Evolutionary conservation across 805 yeast species (phyloP).

Genomic region (Candida stauntonica): DNA sequence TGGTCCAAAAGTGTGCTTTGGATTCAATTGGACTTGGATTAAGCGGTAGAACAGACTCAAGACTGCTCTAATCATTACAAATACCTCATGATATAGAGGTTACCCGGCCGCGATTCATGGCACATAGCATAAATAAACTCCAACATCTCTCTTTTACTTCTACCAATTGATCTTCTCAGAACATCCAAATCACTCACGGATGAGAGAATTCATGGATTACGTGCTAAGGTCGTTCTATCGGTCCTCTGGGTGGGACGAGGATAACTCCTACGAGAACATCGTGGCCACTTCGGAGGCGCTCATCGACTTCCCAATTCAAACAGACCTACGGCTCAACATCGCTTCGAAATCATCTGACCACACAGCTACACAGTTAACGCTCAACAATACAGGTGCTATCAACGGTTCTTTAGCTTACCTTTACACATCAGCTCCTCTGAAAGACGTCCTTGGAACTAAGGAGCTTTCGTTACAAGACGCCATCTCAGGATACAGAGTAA

Average conservation of each 20-base stretch:
- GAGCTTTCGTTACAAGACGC: constrained; percentile 60
- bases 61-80: too few relatives aligned
- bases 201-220: constrained; percentile 74
- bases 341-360: constrained; percentile 65
- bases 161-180: too few relatives aligned
- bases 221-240: constrained; percentile 67
- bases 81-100: too few relatives aligned
- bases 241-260: constrained; percentile 73
- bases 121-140: too few relatives aligned
- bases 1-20: too few relatives aligned
- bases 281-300: constrained; percentile 64
- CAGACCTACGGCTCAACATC: constrained; percentile 58
- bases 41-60: too few relatives aligned
- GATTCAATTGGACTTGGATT: too few relatives aligned
- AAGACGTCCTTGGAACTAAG: constrained; percentile 45
- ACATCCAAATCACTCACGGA: constrained; percentile 1
- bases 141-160: too few relatives aligned
- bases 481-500: constrained; percentile 59
- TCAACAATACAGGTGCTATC: constrained; percentile 58
- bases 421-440: constrained; percentile 60
- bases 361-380: constrained; percentile 68
- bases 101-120: neutral
- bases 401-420: constrained; percentile 83
- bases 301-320: constrained; percentile 70
- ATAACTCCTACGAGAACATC: constrained; percentile 71